Conservation (phyloP, 192 early-diverging fungal species). For the Coemansia sp. region DNA sequence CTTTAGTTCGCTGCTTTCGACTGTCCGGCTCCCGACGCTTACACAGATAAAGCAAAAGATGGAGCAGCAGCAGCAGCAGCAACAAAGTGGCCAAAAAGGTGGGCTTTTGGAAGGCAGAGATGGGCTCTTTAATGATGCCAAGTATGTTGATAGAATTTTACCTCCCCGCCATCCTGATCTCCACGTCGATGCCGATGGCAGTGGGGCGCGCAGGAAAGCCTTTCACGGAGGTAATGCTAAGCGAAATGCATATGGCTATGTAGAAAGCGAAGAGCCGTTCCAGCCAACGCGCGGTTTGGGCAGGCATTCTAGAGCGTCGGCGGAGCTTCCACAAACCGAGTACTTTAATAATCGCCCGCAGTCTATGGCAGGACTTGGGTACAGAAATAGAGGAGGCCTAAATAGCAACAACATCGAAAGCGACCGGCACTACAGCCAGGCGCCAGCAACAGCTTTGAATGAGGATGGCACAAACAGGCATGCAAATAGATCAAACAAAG, state of each 20-base stretch:
- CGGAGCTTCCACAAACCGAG: background rate
- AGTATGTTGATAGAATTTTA: background rate
- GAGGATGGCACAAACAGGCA: background rate
- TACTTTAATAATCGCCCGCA: conserved; percentile 7
- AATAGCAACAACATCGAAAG: background rate
- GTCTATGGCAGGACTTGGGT: background rate
- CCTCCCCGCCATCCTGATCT: conserved; percentile 8
- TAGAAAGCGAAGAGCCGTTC: background rate
- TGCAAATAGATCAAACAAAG: background rate
- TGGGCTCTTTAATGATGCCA: background rate
- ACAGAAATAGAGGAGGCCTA: background rate
- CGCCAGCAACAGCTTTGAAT: background rate
- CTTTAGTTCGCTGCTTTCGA: conserved; percentile 34
- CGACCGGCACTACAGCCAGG: background rate
- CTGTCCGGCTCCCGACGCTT: conserved; percentile 17
- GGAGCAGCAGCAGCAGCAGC: conserved; percentile 1
- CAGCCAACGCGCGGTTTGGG: background rate
- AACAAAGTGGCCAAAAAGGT: too few species aligned
- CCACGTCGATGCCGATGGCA: background rate
- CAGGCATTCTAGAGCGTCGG: background rate
- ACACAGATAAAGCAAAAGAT: conserved; percentile 3
- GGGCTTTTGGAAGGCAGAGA: background rate
- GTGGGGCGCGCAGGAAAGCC: too few species aligned
- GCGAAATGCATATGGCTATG: background rate
- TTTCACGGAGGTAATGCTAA: background rate